A percentile compares a stretch with the other conserved stretches of the same genome.
phyloP scores from a whole-genome alignment of 768 basidiomycete species.

The Sarcomyxa edulis region DNA sequence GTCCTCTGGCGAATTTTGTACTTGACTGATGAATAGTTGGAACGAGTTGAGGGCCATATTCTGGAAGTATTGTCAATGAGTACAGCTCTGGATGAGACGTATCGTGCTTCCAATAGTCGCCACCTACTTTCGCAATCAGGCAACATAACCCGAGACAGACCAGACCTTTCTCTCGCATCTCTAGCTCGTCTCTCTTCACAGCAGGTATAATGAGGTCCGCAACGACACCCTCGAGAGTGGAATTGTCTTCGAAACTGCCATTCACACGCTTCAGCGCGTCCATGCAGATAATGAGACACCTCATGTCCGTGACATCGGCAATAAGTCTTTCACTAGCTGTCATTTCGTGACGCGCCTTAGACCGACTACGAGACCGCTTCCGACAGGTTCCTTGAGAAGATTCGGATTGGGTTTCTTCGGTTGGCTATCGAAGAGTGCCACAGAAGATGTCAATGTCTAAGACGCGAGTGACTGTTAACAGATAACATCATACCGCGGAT shows the following conservation, averaged over 20 bases:
- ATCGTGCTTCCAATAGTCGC: no score
- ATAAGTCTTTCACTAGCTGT: constrained; percentile 59
- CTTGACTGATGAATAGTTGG: constrained; percentile 81
- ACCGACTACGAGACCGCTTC: no score
- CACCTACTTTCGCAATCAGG: constrained; percentile 69
- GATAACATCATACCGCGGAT: constrained; percentile 5
- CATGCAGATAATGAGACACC: constrained; percentile 80
- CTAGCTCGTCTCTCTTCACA: constrained; percentile 82
- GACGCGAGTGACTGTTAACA: constrained; percentile 23
- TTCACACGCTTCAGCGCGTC: constrained; percentile 89
- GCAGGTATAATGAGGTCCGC: constrained; percentile 87
- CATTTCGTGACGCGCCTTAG: constrained; percentile 53
- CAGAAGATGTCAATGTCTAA: constrained; percentile 14
- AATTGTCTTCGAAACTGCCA: constrained; percentile 73
- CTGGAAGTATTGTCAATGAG: constrained; percentile 16
- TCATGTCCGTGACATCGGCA: constrained; percentile 69
- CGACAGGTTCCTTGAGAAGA: constrained; percentile 19
- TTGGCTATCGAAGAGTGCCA: constrained; percentile 15
- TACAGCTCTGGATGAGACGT: background rate
- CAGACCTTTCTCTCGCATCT: constrained; percentile 76
- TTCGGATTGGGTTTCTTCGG: constrained; percentile 12
- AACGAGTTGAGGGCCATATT: constrained; percentile 65
- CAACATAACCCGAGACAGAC: constrained; percentile 80
- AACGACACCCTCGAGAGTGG: constrained; percentile 77
- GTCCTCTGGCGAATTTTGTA: constrained; percentile 69